Evolutionary conservation across 495 filamentous ascomycete species (phyloP).

Genomic region (Copromyces sp.): DNA sequence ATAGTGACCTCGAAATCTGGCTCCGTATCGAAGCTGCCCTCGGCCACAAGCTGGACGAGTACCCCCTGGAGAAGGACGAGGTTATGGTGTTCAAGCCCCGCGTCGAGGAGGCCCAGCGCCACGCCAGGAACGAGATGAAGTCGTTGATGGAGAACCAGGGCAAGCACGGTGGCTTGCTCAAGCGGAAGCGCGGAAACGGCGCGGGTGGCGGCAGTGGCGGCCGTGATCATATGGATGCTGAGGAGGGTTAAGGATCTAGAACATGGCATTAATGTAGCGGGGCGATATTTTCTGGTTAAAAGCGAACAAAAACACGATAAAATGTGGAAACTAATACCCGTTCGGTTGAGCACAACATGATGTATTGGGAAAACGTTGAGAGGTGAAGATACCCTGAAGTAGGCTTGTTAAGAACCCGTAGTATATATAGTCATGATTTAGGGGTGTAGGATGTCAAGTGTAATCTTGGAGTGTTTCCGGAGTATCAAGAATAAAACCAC

Average conservation of each 20-base stretch:
- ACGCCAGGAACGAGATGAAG: conserved; percentile 77
- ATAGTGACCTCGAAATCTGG: conserved; percentile 69
- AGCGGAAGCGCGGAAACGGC: conserved; percentile 36
- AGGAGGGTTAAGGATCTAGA: conserved; percentile 47
- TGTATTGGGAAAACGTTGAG: background rate
- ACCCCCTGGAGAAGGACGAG: conserved; percentile 62
- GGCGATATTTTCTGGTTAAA: background rate
- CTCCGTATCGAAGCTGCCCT: conserved; percentile 75
- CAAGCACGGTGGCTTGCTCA: conserved; percentile 49
- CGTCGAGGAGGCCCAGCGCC: conserved; percentile 75
- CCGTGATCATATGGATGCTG: conserved; percentile 70
- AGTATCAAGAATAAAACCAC: background rate
- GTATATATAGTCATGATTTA: background rate
- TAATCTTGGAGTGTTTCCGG: background rate
- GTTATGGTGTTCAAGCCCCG: conserved; percentile 74
- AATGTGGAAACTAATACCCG: background rate
- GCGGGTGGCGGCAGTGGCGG: background rate
- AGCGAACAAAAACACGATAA: background rate
- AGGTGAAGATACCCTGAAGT: background rate
- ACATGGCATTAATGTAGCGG: background rate
- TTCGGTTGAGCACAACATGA: background rate
- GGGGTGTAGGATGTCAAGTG: background rate
- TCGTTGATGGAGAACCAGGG: conserved; percentile 66
- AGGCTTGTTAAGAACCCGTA: background rate
- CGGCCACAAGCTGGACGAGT: conserved; percentile 62